Evolutionary conservation across 176 grass and related monocot genomes (phyloP).

Genomic region (Oryza glumipatula): DNA sequence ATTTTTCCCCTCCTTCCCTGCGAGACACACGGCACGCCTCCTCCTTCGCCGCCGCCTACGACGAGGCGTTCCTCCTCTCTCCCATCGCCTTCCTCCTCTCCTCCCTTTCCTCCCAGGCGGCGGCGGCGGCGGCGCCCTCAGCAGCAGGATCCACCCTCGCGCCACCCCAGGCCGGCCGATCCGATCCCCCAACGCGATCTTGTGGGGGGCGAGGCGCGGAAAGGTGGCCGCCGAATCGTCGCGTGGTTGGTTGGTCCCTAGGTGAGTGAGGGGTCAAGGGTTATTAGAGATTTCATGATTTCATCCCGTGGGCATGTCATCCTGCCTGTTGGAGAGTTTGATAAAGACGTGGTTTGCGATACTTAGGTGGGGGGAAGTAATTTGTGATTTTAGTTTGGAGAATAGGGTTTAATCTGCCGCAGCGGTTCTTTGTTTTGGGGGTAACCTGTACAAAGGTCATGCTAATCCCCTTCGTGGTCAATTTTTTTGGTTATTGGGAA

Average conservation of each 20-base stretch:
- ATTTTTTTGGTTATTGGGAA: neutral
- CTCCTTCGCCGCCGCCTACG: neutral
- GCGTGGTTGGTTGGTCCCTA: neutral
- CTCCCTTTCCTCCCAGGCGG: neutral
- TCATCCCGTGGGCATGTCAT: neutral
- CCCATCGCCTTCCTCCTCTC: neutral
- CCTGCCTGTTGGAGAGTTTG: neutral
- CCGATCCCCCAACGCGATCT: neutral
- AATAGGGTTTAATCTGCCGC: neutral
- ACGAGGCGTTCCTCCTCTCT: neutral
- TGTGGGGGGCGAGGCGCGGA: too few species aligned
- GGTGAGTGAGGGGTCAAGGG: neutral
- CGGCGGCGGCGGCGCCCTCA: too few species aligned
- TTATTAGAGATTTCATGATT: neutral
- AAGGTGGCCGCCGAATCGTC: neutral
- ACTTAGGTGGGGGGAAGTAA: neutral
- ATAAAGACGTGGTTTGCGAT: neutral
- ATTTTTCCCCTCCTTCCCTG: too few species aligned
- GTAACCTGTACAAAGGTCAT: neutral
- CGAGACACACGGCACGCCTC: too few species aligned
- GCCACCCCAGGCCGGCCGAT: neutral
- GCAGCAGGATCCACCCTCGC: neutral
- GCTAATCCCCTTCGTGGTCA: neutral
- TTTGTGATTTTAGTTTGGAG: neutral
- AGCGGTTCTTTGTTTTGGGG: neutral